phyloP scores from a whole-genome alignment of 2,329 filamentous ascomycete species.

The Zalaria sp. region DNA sequence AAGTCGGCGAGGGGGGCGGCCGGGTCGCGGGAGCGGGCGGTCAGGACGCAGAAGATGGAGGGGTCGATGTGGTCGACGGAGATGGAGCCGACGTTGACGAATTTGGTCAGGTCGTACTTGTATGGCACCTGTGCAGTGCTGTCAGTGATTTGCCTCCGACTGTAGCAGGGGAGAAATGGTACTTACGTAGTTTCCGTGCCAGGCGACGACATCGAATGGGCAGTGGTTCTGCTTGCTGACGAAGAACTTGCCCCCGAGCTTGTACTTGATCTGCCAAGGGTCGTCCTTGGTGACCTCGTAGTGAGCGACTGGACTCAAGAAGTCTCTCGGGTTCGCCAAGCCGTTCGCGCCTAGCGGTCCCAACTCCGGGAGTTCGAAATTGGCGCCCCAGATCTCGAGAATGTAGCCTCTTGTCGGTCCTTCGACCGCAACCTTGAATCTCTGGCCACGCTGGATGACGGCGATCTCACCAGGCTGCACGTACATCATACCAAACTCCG shows the following conservation, averaged over 20 bases:
- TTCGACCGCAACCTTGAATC: conserved; percentile 22
- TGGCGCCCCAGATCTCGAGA: conserved; percentile 25
- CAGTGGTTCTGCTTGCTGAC: conserved; percentile 22
- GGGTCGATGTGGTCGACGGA: conserved; percentile 26
- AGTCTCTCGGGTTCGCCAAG: conserved; percentile 24
- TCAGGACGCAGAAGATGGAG: conserved; percentile 23
- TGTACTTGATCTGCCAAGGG: conserved; percentile 21
- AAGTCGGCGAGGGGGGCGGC: conserved; percentile 21
- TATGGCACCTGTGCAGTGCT: conserved; percentile 9
- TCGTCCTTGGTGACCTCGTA: conserved; percentile 22
- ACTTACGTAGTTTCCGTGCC: conserved; percentile 28
- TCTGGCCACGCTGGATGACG: conserved; percentile 23
- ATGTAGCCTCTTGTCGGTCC: conserved; percentile 26
- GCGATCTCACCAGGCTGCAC: conserved; percentile 25
- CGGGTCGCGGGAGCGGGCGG: conserved; percentile 22
- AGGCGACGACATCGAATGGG: conserved; percentile 29
- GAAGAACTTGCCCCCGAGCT: conserved; percentile 20
- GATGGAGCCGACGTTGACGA: conserved; percentile 23
- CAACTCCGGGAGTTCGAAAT: conserved; percentile 24
- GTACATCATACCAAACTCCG: conserved; percentile 24
- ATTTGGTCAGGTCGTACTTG: conserved; percentile 40
- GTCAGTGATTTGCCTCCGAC: too few relatives aligned
- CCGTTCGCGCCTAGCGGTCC: conserved; percentile 24
- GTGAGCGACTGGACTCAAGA: conserved; percentile 21
- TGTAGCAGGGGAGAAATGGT: conserved; percentile 9